Evolutionary conservation across 805 yeast species (phyloP), one percentile per base, ranked within the genome.

Genomic region (Starmera quercuum): DNA sequence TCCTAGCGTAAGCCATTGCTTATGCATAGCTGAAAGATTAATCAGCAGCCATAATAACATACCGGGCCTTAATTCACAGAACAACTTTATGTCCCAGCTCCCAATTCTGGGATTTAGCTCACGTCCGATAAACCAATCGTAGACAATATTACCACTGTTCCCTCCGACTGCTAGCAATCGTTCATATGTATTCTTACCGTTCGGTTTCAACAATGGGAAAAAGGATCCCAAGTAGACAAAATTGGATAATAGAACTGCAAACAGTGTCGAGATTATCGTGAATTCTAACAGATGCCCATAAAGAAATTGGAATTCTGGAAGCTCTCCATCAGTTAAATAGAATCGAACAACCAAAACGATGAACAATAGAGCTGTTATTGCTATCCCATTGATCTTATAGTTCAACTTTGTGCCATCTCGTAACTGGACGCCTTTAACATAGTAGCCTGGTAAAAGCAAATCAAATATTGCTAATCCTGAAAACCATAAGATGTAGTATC

Each of bases 81-180:
- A 92, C 46, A 87, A 59, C 61, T 92, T 92, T 56, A 92, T 76
- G 54, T 92, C 98, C 68, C 88, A 75, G 0, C 71, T 50, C 1
- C 94, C 92, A 38, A 84, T 64, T 46, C 97, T 70, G 19, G 97
- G 98, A 55, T 92, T 92, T 51, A 92, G 66, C 60, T 90, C 97
- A 39, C 98, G 76, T 20, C 98, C 98, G 53, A 92, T 87, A 53
- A 87, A 92, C 97, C 96, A 88, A 52, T 92, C 96, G 53, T 83
- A 90, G 8, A 90, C 46, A 0, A 59, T 45, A 44, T 73, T 77
- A 0, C 85, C 83, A 0, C 95, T 68, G 59, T 90, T 90, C 3
- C 98, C 98, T 29, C 92, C 92, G 26, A 72, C 56, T 0, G 97
- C 88, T 33, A 92, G 65, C 26, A 92, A 75, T 42, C 83, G 66